phyloP scores from a whole-genome alignment of 1,284 basidiomycete species.

The Malassezia sp. region DNA sequence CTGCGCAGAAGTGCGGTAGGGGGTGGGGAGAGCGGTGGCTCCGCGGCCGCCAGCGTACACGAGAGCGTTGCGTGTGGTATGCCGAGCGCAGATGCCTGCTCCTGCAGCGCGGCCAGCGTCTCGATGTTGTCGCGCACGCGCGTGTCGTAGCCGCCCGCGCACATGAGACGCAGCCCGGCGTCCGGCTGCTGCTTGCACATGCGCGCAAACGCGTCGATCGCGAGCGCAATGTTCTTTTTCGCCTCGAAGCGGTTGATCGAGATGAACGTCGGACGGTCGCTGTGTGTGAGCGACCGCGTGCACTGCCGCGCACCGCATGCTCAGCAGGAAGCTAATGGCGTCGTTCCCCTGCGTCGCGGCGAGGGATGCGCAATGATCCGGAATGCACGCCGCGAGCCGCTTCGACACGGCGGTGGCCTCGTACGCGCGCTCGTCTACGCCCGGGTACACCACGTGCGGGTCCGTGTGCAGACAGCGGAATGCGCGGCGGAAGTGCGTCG shows the following conservation, averaged over 20 bases:
- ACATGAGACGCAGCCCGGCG: conserved; percentile 20
- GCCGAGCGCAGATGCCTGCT: conserved; percentile 22
- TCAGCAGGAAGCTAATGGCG: conserved; percentile 9
- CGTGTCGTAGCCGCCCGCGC: conserved; percentile 63
- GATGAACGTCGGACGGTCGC: conserved; percentile 59
- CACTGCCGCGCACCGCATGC: no score
- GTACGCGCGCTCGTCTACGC: conserved; percentile 52
- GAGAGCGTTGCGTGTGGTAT: conserved; percentile 49
- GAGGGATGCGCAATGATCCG: conserved; percentile 34
- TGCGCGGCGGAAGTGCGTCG: conserved; percentile 55
- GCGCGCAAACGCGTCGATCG: conserved; percentile 64
- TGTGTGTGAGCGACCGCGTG: no score
- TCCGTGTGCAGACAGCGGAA: conserved; percentile 59
- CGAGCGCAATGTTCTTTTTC: conserved; percentile 81
- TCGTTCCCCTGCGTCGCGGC: conserved; percentile 47
- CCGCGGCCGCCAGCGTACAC: conserved; percentile 26
- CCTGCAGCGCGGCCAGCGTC: conserved; percentile 49
- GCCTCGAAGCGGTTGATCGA: conserved; percentile 91
- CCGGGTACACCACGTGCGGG: conserved; percentile 77
- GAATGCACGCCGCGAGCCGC: conserved; percentile 18
- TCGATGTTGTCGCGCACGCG: conserved; percentile 60
- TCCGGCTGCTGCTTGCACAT: not conserved
- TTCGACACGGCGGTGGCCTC: conserved; percentile 15
- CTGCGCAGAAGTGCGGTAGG: conserved; percentile 3
- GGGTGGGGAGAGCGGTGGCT: conserved; percentile 39